A percentile compares a stretch with the other conserved stretches of the same genome.
These are phyloP conservation scores for Juglanconis sp. DNA, from an alignment of 2,329 filamentous ascomycete genomes.

Conservation along the genomic window DNA sequence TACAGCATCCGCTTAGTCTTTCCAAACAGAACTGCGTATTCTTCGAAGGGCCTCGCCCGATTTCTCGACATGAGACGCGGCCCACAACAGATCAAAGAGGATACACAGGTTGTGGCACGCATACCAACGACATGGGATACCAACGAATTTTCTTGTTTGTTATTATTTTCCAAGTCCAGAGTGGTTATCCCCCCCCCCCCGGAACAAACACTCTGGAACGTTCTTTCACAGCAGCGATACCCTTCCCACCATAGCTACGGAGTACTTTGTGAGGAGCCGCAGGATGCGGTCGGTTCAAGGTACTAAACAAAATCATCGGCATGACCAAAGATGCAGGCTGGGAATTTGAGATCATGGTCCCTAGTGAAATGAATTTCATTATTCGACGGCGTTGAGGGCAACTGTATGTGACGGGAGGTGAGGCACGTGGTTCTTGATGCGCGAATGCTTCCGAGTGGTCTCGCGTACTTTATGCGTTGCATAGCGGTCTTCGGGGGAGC, in stretches of 20 bases:
- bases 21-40: not conserved
- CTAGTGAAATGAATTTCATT: not conserved
- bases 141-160: not conserved
- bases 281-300: not conserved
- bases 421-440: not conserved
- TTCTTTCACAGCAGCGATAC: slow-evolving; percentile 11
- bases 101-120: not conserved
- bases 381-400: not conserved
- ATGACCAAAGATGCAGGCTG: not conserved
- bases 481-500: not conserved
- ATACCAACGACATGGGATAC: slow-evolving; percentile 1
- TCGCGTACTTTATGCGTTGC: slow-evolving; percentile 1
- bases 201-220: not conserved
- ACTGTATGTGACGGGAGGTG: not conserved
- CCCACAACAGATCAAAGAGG: not conserved
- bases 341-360: not conserved
- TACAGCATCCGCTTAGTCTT: not conserved
- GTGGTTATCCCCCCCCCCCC: not conserved
- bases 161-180: not conserved
- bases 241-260: slow-evolving; percentile 5
- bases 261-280: not conserved
- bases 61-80: not conserved
- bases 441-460: not conserved
- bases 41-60: not conserved
- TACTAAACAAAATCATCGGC: not conserved